These are phyloP conservation scores for Gigaspora rosea DNA, from an alignment of 192 early-diverging fungal genomes.

Conservation along the genomic window DNA sequence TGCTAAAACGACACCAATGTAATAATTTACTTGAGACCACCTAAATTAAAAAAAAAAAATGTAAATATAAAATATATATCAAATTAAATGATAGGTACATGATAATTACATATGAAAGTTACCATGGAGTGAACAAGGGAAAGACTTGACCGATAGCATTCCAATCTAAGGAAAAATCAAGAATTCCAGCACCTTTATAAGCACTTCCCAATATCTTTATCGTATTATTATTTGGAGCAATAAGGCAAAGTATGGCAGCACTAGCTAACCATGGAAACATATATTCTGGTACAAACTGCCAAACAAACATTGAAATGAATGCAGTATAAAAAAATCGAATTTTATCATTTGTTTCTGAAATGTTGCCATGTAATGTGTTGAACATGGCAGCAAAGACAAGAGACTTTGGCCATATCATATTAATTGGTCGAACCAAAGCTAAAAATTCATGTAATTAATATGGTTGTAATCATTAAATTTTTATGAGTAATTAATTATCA, in stretches of 20 bases:
- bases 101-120: slow-evolving; percentile 42
- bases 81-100: slow-evolving; percentile 4
- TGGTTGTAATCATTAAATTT: too few species aligned
- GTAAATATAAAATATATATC: neutral
- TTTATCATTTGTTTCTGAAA: neutral
- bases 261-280: slow-evolving; percentile 37
- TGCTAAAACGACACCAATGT: slow-evolving; percentile 58
- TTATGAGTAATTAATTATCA: too few species aligned
- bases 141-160: slow-evolving; percentile 56
- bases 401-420: slow-evolving; percentile 69
- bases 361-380: slow-evolving; percentile 45
- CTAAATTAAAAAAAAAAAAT: neutral
- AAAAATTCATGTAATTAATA: neutral
- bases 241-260: slow-evolving; percentile 40
- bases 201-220: slow-evolving; percentile 47
- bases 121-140: slow-evolving; percentile 69
- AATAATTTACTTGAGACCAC: slow-evolving; percentile 68
- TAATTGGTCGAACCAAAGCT: slow-evolving; percentile 10
- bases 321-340: slow-evolving; percentile 48
- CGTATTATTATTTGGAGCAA: slow-evolving; percentile 36
- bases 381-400: slow-evolving; percentile 58
- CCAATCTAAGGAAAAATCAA: slow-evolving; percentile 78
- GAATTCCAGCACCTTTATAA: slow-evolving; percentile 65
- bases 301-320: slow-evolving; percentile 46
- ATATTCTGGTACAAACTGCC: slow-evolving; percentile 52